Conservation (phyloP, 2,329 filamentous ascomycete species). For the Venturia effusa region DNA sequence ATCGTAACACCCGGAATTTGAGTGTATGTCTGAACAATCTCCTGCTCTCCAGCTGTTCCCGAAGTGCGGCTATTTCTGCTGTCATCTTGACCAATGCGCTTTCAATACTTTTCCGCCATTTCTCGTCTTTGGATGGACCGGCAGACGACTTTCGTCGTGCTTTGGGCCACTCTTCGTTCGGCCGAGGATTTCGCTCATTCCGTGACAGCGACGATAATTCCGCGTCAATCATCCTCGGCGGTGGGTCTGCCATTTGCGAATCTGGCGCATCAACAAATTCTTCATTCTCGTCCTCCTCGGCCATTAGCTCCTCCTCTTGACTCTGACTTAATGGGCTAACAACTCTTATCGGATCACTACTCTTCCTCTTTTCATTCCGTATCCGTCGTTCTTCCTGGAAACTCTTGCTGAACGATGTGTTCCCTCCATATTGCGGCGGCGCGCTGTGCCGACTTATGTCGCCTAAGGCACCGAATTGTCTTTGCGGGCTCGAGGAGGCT, state of each 20-base stretch:
- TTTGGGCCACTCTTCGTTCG: neutral
- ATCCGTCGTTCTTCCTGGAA: neutral
- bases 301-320: constrained; percentile 31
- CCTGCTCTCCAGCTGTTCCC: constrained; percentile 77
- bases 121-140: constrained; percentile 29
- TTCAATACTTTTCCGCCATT: constrained; percentile 77
- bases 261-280: constrained; percentile 40
- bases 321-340: constrained; percentile 73
- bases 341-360: constrained; percentile 36
- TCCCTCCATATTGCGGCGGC: constrained; percentile 12
- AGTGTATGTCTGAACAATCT: constrained; percentile 59
- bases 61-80: constrained; percentile 79
- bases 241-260: constrained; percentile 30
- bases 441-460: constrained; percentile 7
- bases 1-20: constrained; percentile 23
- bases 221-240: constrained; percentile 5
- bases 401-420: constrained; percentile 15
- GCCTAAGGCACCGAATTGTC: neutral
- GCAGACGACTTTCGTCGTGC: constrained; percentile 16
- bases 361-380: neutral
- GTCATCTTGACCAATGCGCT: constrained; percentile 79
- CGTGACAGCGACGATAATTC: constrained; percentile 2
- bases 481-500: constrained; percentile 30
- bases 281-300: constrained; percentile 25
- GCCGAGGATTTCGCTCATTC: neutral